Evolutionary conservation across 345 rosid species (phyloP), one percentile per base, ranked within the genome.

Genomic region (Eucalyptus sideroxylon): DNA sequence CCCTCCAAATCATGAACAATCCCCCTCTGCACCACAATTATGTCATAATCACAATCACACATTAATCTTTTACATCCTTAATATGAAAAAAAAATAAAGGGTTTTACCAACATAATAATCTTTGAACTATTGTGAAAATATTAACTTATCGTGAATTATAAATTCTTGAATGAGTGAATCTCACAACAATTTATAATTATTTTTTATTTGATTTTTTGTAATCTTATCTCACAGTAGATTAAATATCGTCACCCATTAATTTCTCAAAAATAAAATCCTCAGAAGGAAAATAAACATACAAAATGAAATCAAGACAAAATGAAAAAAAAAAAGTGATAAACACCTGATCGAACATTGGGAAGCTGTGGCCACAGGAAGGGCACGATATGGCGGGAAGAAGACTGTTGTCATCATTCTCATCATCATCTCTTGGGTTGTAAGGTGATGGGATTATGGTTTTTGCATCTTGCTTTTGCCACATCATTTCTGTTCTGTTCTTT

Each of bases 341-440:
- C 60, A 95, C 99, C 99, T 96, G 98, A 89, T 95, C 95, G 49
- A 93, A 95, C 40, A 90, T 91, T 69, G 91, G 92, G 47, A 94
- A 90, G 67, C 24, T 90, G 47, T 95, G 97, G 47, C 98, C 99
- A 88, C 99, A 98, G 16, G 98, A 95, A 91, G 97, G 96, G 93
- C 99, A 98, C 17, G 88, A 88, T 82, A 90, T 45, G 30, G 87
- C 9, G 77, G 77, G 77, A n/a, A n/a, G 77, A 65, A 65, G 77
- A 65, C 77, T 65, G 16, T n/a, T 65, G 37, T 65, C 19, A 65
- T 65, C 77, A 65, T n/a, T 11, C 19, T 15, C 3, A n/a, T n/a
- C 77, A n/a, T 65, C 77, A 30, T 14, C 77, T 65, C 37, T n/a
- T 1, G 77, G 6, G 19, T 65, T 65, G 34, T n/a, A n/a, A n/a